A percentile compares a stretch with the other conserved stretches of the same genome.
These are phyloP conservation scores for Aspergillus kassunensis DNA, from an alignment of 495 filamentous ascomycete species.

Conservation along the genomic window DNA sequence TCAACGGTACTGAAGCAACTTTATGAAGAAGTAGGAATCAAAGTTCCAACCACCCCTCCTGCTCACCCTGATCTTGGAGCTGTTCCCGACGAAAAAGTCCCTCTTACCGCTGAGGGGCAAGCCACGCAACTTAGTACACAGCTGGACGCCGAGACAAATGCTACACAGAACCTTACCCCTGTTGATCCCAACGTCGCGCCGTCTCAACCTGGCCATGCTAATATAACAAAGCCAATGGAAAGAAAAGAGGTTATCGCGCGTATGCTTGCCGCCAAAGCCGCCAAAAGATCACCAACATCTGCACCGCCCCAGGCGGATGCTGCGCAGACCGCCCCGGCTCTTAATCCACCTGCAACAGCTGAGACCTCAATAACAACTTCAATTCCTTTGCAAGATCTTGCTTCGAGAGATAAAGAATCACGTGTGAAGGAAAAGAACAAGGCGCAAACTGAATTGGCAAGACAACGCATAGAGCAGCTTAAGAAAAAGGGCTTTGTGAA, in stretches of 20 bases:
- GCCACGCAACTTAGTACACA: background rate
- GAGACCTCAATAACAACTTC: constrained; percentile 4
- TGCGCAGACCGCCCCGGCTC: constrained; percentile 18
- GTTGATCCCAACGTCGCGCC: constrained; percentile 8
- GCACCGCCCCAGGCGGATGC: constrained; percentile 15
- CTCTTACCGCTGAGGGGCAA: background rate
- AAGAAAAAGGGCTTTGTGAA: constrained; percentile 40
- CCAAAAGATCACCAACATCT: constrained; percentile 24
- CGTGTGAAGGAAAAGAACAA: constrained; percentile 50
- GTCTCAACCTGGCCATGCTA: constrained; percentile 16
- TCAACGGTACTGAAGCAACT: constrained; percentile 56
- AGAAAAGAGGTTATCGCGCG: constrained; percentile 74
- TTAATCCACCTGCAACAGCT: constrained; percentile 8
- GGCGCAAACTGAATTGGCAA: constrained; percentile 51
- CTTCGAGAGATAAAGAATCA: constrained; percentile 20
- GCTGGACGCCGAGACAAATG: background rate
- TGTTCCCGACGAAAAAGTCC: background rate
- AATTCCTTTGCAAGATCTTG: constrained; percentile 11
- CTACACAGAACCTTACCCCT: background rate
- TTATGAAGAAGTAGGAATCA: constrained; percentile 62
- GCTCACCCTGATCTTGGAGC: background rate
- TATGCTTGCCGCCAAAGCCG: constrained; percentile 60
- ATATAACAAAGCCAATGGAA: constrained; percentile 52
- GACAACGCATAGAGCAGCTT: constrained; percentile 50
- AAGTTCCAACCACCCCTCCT: constrained; percentile 20